Conservation (phyloP, 768 basidiomycete species). For the Termitomyces heimii region DNA sequence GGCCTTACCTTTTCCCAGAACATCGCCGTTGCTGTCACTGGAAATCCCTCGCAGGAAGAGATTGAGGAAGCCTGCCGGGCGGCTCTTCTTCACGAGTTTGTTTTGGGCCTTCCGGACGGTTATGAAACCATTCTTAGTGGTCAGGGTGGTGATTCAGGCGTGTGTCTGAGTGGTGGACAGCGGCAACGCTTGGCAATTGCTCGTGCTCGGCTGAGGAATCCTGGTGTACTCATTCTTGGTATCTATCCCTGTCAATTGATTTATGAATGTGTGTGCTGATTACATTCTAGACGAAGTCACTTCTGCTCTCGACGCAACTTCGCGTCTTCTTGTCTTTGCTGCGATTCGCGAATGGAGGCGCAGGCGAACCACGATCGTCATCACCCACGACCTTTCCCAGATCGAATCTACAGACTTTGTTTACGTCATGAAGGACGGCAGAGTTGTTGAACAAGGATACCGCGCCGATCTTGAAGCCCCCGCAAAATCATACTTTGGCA, state of each 20-base stretch:
- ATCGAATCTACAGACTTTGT: slow-evolving; percentile 77
- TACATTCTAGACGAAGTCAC: slow-evolving; percentile 63
- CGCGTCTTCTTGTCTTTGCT: slow-evolving; percentile 79
- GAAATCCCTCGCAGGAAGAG: slow-evolving; percentile 58
- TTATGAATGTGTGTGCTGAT: neutral
- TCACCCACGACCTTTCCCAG: slow-evolving; percentile 92
- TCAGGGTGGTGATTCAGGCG: slow-evolving; percentile 24
- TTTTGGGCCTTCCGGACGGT: slow-evolving; percentile 76
- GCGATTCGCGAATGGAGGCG: slow-evolving; percentile 61
- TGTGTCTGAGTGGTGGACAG: slow-evolving; percentile 86
- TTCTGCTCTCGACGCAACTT: slow-evolving; percentile 80
- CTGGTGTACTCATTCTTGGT: slow-evolving; percentile 89
- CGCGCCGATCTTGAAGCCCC: slow-evolving; percentile 66
- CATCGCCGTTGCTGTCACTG: slow-evolving; percentile 62
- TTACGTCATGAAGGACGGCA: slow-evolving; percentile 82
- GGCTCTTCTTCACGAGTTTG: slow-evolving; percentile 85
- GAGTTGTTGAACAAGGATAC: slow-evolving; percentile 84
- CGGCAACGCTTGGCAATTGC: slow-evolving; percentile 88
- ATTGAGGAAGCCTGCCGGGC: slow-evolving; percentile 80
- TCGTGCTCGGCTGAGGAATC: slow-evolving; percentile 78
- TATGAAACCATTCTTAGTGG: slow-evolving; percentile 79
- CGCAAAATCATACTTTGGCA: slow-evolving; percentile 3
- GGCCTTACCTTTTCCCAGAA: slow-evolving; percentile 82
- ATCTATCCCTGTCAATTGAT: slow-evolving; percentile 21
- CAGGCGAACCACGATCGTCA: slow-evolving; percentile 86